Conservation (phyloP, 306 rosid species). For the cucumber (Cucumis sativus) region Cucumber_9930_V3 NC_026659.2:23097501-23098000, state of each 20-base stretch:
- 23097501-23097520: neutral
- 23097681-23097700: conserved; percentile 18
- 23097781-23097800: conserved; percentile 11
- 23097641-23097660: conserved; percentile 5
- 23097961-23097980: conserved; percentile 46
- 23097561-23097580: neutral
- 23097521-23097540: conserved; percentile 1
- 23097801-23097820: conserved; percentile 15
- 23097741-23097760: neutral
- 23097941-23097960: conserved; percentile 58
- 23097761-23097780: conserved; percentile 22
- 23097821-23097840: neutral
- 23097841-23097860: conserved; percentile 6
- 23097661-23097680: conserved; percentile 1
- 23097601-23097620: neutral
- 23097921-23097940: conserved; percentile 61
- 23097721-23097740: conserved; percentile 5
- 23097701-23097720: conserved; percentile 31
- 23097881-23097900: conserved; percentile 3
- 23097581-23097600: neutral
- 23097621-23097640: neutral
- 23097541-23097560: neutral
- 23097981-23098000: conserved; percentile 24
- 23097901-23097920: conserved; percentile 27
- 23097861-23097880: conserved; percentile 9